A percentile compares a stretch with the other conserved stretches of the same genome.
These are phyloP conservation scores for Friedmanniomyces simplex DNA, from an alignment of 495 filamentous ascomycete genomes.

Conservation along the genomic window DNA sequence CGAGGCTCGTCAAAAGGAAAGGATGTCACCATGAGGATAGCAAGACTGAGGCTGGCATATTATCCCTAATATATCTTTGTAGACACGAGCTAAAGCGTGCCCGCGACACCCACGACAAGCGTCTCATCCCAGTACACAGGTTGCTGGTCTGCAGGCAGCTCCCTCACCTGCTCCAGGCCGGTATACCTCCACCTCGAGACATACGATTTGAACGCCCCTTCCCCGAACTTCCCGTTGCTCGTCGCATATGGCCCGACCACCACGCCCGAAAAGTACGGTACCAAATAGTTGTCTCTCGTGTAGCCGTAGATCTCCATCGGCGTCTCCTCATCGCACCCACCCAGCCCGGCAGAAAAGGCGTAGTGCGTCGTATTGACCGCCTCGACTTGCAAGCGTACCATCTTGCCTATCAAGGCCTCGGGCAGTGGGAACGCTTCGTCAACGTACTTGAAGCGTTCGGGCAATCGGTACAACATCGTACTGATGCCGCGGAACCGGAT, in stretches of 20 bases:
- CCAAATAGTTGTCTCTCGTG: slow-evolving; percentile 28
- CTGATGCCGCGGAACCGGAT: slow-evolving; percentile 6
- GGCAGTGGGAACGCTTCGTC: slow-evolving; percentile 16
- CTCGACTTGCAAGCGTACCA: slow-evolving; percentile 38
- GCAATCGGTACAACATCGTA: slow-evolving; percentile 26
- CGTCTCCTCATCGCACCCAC: slow-evolving; percentile 34
- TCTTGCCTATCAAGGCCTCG: slow-evolving; percentile 28
- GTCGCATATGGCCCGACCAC: slow-evolving; percentile 43
- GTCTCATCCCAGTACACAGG: not conserved
- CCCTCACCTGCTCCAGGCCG: not conserved
- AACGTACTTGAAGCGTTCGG: slow-evolving; percentile 13
- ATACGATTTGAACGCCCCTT: slow-evolving; percentile 31
- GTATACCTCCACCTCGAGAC: slow-evolving; percentile 39
- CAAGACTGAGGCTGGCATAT: too few species aligned
- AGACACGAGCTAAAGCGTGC: too few species aligned
- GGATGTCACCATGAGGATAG: too few species aligned
- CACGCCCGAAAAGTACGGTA: slow-evolving; percentile 39
- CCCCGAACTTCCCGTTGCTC: slow-evolving; percentile 31
- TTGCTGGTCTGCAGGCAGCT: not conserved
- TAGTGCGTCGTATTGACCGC: slow-evolving; percentile 39
- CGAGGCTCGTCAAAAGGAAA: too few species aligned
- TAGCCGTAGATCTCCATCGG: slow-evolving; percentile 21
- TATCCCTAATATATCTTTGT: too few species aligned
- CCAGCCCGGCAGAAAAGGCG: slow-evolving; percentile 34
- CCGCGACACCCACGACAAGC: too few species aligned